Evolutionary conservation across 2,329 filamentous ascomycete species (phyloP), one percentile per base, ranked within the genome.

Genomic region (Phaeosphaeria sp.): DNA sequence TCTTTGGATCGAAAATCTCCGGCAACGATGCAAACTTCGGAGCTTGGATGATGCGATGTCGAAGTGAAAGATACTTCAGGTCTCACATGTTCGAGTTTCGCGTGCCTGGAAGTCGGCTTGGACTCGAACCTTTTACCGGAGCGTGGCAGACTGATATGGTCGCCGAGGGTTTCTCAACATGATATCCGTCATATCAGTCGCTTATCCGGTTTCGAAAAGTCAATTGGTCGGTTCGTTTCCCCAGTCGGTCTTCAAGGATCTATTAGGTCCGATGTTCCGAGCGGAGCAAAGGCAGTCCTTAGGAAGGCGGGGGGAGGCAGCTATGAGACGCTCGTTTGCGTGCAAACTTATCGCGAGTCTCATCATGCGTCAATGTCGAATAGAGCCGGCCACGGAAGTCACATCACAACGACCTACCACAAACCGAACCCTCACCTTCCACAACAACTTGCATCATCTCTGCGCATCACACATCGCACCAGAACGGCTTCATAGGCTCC

Each of bases 401-500:
- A 13, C 51, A 55, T 27, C 39, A 55, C 24, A 33, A 17, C 17
- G 40, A 36, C 42, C 40, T 54, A 49, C 43, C 50, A 54, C 27
- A 13, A 20, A 51, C 59, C 36, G 56, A 33, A 49, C 53, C 52
- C 43, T 51, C 46, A 47, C 43, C 11, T 20, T n/a, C 6, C 56
- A 20, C 50, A 46, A 53, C 22, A 20, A 49, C 22, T 49, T 21
- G 27, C 36, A 51, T 21, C 49, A 52, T 42, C n/a, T 44, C 36
- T 44, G 17, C 22, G 18, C 40, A 56, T 53, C 58, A 53, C 58
- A 55, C 56, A 30, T 44, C 36, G 21, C 52, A 49, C 11, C 46
- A 46, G 45, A 49, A 33, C 40, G 40, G 50, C 43, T 61, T 55
- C 59, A 51, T 61, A 49, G 55, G 59, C 59, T 51, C 49, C 51